These are phyloP conservation scores for Uronychia setigera DNA, from an alignment of 73 alveolate genomes.

Conservation along the genomic window DNA sequence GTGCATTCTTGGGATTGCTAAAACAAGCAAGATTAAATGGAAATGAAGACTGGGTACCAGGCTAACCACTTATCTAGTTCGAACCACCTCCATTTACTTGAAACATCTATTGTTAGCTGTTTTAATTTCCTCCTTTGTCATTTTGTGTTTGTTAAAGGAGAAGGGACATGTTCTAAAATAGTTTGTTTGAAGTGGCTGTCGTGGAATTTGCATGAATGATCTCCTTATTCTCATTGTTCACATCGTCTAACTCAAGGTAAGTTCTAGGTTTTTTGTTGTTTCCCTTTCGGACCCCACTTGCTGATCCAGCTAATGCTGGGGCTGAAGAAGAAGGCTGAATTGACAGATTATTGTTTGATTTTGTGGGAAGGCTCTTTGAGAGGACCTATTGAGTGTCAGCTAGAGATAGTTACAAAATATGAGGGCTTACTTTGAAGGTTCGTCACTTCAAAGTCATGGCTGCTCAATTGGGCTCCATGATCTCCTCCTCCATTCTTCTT, in stretches of 20 bases:
- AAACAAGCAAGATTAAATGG: background rate
- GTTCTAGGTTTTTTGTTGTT: background rate
- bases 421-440: background rate
- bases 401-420: background rate
- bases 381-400: background rate
- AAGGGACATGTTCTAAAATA: background rate
- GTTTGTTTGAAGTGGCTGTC: background rate
- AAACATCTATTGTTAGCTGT: background rate
- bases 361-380: background rate
- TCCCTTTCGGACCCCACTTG: background rate
- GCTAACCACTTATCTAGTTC: background rate
- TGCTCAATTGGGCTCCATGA: no score
- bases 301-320: background rate
- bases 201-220: background rate
- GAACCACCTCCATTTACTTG: background rate
- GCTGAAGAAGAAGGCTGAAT: background rate
- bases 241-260: background rate
- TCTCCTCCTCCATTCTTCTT: background rate
- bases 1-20: background rate
- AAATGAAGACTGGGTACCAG: no score
- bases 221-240: background rate
- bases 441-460: background rate
- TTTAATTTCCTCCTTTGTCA: background rate
- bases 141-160: background rate
- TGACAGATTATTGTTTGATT: background rate